These are phyloP conservation scores for Euphorbia celastroides DNA, from an alignment of 441 rosid genomes.

Conservation along the genomic window DNA sequence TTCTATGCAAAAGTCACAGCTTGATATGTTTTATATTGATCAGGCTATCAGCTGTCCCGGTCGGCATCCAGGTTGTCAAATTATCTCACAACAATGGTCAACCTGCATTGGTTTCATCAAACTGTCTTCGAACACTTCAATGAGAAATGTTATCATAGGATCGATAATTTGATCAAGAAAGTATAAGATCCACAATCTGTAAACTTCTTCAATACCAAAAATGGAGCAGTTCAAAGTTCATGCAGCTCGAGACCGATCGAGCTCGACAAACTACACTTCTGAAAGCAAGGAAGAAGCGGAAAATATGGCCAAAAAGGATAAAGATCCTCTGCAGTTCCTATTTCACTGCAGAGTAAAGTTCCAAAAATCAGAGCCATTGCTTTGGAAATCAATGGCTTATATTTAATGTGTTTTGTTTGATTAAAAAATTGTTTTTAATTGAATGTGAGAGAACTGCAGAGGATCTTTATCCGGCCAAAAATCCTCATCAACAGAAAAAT, in stretches of 20 bases:
- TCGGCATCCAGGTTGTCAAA: neutral
- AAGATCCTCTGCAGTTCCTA: too few species aligned
- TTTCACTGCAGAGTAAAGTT: too few species aligned
- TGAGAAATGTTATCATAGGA: neutral
- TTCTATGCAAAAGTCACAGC: too few species aligned
- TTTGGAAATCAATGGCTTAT: too few species aligned
- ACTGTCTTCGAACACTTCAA: neutral
- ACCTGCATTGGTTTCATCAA: neutral
- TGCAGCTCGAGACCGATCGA: neutral
- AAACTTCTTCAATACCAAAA: neutral
- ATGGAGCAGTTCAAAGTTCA: neutral
- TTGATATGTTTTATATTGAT: too few species aligned
- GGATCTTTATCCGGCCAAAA: too few species aligned
- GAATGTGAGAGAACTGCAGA: too few species aligned
- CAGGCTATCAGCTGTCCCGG: neutral
- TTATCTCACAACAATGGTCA: neutral
- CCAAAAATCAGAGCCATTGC: too few species aligned
- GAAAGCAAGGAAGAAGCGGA: conserved; percentile 1
- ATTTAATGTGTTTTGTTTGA: too few species aligned
- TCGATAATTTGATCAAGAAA: neutral
- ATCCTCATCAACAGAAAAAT: neutral
- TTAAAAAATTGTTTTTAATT: too few species aligned
- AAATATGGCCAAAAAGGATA: conserved; percentile 8
- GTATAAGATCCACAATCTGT: too few species aligned
- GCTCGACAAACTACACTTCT: neutral